Percentiles rank a stretch among this genome's conserved stretches.
phyloP scores from a whole-genome alignment of 352 stramenopile genomes.

The Phytopythium aichiense region DNA sequence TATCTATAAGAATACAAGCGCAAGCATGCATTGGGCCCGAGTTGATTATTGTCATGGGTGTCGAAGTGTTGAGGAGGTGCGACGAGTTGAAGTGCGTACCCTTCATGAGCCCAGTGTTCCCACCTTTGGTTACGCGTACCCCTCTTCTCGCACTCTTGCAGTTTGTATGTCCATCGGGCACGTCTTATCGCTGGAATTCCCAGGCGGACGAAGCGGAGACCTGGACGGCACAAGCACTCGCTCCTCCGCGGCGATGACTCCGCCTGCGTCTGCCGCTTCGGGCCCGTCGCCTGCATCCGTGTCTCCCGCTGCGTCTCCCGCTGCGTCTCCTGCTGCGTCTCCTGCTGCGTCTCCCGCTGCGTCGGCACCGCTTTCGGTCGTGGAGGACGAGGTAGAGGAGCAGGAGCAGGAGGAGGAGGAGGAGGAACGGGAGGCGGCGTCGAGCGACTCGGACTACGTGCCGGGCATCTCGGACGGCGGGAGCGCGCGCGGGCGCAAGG shows the following conservation, averaged over 20 bases:
- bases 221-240: neutral
- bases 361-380: neutral
- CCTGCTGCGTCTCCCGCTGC: neutral
- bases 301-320: neutral
- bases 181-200: neutral
- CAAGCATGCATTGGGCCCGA: too few species aligned
- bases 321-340: neutral
- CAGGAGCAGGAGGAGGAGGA: neutral
- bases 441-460: constrained; percentile 37
- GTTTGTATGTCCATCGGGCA: neutral
- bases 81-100: too few species aligned
- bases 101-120: too few species aligned
- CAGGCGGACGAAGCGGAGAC: neutral
- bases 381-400: neutral
- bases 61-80: too few species aligned
- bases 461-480: constrained; percentile 7
- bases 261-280: neutral
- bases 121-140: neutral
- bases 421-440: constrained; percentile 2
- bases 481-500: constrained; percentile 2
- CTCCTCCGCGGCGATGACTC: neutral
- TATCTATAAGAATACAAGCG: neutral
- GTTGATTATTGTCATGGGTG: too few species aligned
- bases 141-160: neutral
- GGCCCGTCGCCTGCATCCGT: neutral